phyloP scores from a whole-genome alignment of 768 basidiomycete species.

The Paxillus involutus region DNA sequence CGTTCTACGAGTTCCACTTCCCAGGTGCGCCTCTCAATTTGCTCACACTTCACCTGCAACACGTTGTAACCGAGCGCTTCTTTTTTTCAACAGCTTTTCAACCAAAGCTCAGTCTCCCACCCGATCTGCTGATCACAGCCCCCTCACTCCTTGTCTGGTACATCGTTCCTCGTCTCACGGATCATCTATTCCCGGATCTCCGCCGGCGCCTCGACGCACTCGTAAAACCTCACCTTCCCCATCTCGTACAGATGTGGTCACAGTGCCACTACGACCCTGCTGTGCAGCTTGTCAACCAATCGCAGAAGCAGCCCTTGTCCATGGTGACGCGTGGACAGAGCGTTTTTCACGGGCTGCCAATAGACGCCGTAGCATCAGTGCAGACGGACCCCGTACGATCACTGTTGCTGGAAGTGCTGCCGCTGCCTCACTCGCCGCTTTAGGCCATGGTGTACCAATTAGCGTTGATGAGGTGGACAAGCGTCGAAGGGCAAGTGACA shows the following conservation, averaged over 20 bases:
- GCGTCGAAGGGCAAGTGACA: constrained; percentile 48
- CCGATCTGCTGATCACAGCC: constrained; percentile 33
- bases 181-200: neutral
- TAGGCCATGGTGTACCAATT: constrained; percentile 35
- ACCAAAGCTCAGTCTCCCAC: constrained; percentile 40
- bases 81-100: constrained; percentile 38
- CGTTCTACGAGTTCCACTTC: constrained; percentile 60
- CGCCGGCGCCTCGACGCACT: constrained; percentile 14
- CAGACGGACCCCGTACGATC: constrained; percentile 27
- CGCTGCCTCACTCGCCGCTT: constrained; percentile 18
- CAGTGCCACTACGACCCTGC: constrained; percentile 71
- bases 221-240: constrained; percentile 30
- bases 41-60: neutral
- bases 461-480: constrained; percentile 68
- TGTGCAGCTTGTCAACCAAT: constrained; percentile 61
- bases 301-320: constrained; percentile 54
- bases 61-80: neutral
- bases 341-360: constrained; percentile 63
- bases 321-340: constrained; percentile 62
- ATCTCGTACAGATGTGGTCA: constrained; percentile 41
- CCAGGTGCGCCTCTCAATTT: constrained; percentile 45
- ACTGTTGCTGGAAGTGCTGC: constrained; percentile 32
- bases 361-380: constrained; percentile 51
- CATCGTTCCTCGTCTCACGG: constrained; percentile 37
- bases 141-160: constrained; percentile 57